A percentile compares a stretch with the other conserved stretches of the same genome.
These are phyloP conservation scores for Fistulifera solaris DNA, from an alignment of 108 stramenopile species.

Conservation along the genomic window DNA sequence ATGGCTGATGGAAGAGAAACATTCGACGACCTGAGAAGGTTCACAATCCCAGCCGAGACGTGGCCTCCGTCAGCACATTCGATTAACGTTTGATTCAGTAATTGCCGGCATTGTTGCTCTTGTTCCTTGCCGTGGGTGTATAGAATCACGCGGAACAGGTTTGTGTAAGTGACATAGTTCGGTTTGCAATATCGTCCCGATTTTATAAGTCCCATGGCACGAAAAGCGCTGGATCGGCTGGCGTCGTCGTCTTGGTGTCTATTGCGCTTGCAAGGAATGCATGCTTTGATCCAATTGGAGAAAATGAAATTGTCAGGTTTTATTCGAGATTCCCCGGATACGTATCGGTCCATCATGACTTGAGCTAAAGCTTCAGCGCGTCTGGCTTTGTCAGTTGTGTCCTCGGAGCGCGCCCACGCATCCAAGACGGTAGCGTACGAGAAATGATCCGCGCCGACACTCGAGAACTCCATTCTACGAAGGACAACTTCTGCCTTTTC, in stretches of 20 bases:
- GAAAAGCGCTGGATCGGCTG: background rate
- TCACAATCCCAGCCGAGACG: background rate
- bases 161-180: constrained; percentile 1
- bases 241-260: background rate
- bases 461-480: constrained; percentile 10
- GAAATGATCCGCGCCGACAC: constrained; percentile 40
- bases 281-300: constrained; percentile 12
- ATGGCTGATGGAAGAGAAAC: background rate
- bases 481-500: constrained; percentile 7
- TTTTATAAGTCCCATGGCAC: constrained; percentile 8
- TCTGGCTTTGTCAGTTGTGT: background rate
- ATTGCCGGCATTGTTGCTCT: background rate
- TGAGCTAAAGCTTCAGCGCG: background rate
- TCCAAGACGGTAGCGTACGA: constrained; percentile 54
- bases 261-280: constrained; percentile 1
- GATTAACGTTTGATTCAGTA: too few species aligned
- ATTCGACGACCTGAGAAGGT: background rate
- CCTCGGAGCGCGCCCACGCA: constrained; percentile 23
- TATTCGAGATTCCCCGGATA: background rate
- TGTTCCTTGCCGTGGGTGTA: background rate
- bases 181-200: constrained; percentile 3
- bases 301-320: constrained; percentile 13
- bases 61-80: background rate
- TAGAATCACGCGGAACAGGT: constrained; percentile 2
- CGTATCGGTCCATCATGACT: constrained; percentile 7